Base-by-base conservation (phyloP, 169 alveolate genomes). In the Neospora caninum region DNA sequence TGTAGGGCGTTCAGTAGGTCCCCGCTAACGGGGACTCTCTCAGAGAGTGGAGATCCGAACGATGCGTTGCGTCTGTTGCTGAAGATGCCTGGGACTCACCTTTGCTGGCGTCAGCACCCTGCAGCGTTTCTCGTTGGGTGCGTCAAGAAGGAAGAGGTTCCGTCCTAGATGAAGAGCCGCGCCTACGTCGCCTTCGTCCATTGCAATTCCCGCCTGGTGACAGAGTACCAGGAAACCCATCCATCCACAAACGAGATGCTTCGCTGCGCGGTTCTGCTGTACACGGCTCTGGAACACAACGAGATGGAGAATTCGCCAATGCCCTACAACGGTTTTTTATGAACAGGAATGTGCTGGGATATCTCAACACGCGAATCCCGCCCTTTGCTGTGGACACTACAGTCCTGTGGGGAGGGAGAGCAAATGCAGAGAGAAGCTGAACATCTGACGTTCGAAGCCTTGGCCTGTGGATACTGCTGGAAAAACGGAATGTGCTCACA, bases 151-250 rank as follows among this genome's bases (percentile, higher is more conserved):
- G 45, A 88, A 88, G 25, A 88, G 84, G 58, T 88, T 88, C 39
- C 93, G 45, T 36, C 93, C 93, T 83, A 88, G 18, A 6, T 88
- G 83, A 29, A 88, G 82, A 43, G 93, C 93, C 38, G 93, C 38
- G 58, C 93, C 93, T 41, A 88, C 53, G 58, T 88, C 93, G 4
- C 83, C 45, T 54, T 88, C 93, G 29, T 88, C 93, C 82, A 69
- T 53, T 29, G 93, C 93, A 49, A 88, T 88, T n/a, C 87, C 84
- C n/a, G 84, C 93, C 93, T 88, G 53, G 9, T 7, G 31, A 41
- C 84, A 69, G 22, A 43, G 45, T 29, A 42, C n/a, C 4, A 13
- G 34, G 58, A 20, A 42, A 31, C 58, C 34, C 16, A 0, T 18
- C 27, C 45, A 78, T 82, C 67, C 58, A 10, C 58, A 78, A 38